These are phyloP conservation scores for Actinidia polygama DNA, from an alignment of 179 eudicot species.

Conservation along the genomic window DNA sequence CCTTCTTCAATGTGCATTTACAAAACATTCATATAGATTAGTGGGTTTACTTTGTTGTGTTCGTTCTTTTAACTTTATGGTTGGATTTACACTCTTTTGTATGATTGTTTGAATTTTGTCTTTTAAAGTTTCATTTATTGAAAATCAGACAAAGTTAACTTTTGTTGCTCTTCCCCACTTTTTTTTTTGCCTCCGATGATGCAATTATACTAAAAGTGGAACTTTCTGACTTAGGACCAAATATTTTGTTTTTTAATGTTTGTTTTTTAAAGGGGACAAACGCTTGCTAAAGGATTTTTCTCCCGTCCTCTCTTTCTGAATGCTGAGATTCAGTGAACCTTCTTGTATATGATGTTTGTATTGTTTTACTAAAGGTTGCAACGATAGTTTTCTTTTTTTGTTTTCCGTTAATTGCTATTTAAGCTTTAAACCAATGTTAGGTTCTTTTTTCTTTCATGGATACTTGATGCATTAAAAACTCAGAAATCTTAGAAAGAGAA, in stretches of 20 bases:
- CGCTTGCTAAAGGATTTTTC: background rate
- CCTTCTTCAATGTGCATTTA: background rate
- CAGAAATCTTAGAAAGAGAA: too few species aligned
- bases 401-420: background rate
- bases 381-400: background rate
- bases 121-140: background rate
- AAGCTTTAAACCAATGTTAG: background rate
- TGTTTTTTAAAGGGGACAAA: background rate
- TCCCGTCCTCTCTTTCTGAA: background rate
- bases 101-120: background rate
- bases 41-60: background rate
- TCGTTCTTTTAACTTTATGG: background rate
- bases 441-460: constrained; percentile 9
- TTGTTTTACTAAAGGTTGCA: background rate
- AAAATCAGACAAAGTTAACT: background rate
- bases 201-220: background rate
- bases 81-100: background rate
- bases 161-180: background rate
- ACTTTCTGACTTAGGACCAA: background rate
- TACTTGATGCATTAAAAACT: background rate
- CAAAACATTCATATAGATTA: background rate
- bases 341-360: background rate
- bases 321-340: background rate
- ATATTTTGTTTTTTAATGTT: background rate
- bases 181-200: background rate